Base-by-base conservation (phyloP, 306 rosid species). In the Medicago lupulina region DNA sequence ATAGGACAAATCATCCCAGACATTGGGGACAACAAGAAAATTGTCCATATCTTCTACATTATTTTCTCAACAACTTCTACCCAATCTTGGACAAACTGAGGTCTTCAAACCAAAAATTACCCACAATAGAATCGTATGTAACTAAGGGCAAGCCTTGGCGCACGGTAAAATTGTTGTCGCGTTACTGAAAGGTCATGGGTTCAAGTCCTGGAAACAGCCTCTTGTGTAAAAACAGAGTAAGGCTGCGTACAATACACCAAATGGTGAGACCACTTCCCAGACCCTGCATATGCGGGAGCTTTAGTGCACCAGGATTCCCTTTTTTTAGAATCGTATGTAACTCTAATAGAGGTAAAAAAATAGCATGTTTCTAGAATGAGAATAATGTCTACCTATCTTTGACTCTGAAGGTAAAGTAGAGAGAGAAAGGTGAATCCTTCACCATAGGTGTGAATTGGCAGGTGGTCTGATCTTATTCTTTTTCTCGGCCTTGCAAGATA, bases 371-470 rank as follows among this genome's bases (percentile, higher is more conserved):
- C 13, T 63, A 36, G 47, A 63, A 63, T 1, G 47, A 63, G 69
- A 62, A 63, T 40, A n/a, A 16, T 17, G 69, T 63, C 47, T 10
- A 15, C 21, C 46, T 25, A 38, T 63, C 47, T n/a, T 21, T 63
- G 28, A 63, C 69, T 63, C 69, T 63, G 69, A 16, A 36, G 8
- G 23, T 38, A n/a, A n/a, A 63, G 49, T n/a, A 39, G 49, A 11
- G 47, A 61, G 21, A 36, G 46, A 63, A 17, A 63, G 23, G 49
- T 61, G 67, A 61, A 61, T 61, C 40, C 8, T 59, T 71, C 65
- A 71, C 28, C 53, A 43, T 62, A 62, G 66, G 67, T 17, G 16
- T 63, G 72, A 64, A 4, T 75, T 64, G 77, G 67, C 44, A 39
- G 49, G 28, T 4, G 38, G 64, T 64, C 41, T 17, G 50, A 19